Percentiles rank a stretch among this genome's conserved stretches.
These are phyloP conservation scores for Erucastrum elatum DNA, from an alignment of 345 rosid species.

Conservation along the genomic window DNA sequence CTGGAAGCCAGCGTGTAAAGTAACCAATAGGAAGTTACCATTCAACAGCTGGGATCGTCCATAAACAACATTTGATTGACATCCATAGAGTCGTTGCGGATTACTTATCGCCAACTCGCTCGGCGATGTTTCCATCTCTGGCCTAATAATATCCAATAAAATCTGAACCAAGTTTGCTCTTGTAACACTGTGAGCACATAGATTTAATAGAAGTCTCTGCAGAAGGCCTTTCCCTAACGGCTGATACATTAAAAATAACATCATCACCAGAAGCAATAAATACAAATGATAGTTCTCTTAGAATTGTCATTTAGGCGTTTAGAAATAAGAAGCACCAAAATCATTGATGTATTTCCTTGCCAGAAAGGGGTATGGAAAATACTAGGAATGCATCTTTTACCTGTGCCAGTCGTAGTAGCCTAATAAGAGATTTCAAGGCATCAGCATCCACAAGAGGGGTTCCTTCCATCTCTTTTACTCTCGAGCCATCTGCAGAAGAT, in stretches of 20 bases:
- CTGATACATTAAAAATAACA: constrained; percentile 45
- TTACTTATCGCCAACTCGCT: constrained; percentile 64
- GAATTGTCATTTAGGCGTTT: neutral
- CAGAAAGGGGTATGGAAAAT: neutral
- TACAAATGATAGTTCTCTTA: constrained; percentile 1
- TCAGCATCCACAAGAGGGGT: constrained; percentile 74
- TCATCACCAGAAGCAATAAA: constrained; percentile 19
- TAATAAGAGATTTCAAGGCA: constrained; percentile 76
- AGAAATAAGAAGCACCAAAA: neutral
- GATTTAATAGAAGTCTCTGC: constrained; percentile 82
- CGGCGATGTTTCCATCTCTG: constrained; percentile 74
- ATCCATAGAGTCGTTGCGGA: constrained; percentile 91
- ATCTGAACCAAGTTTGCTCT: constrained; percentile 73
- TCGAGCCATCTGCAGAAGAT: constrained; percentile 64
- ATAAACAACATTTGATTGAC: constrained; percentile 86
- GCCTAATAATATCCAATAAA: constrained; percentile 77
- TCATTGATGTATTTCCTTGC: neutral
- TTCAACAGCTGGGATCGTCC: constrained; percentile 86
- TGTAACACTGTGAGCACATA: constrained; percentile 78
- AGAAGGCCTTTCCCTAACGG: constrained; percentile 96
- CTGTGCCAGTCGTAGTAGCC: constrained; percentile 85
- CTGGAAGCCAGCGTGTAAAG: constrained; percentile 6
- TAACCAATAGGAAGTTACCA: constrained; percentile 46
- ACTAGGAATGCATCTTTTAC: constrained; percentile 42
- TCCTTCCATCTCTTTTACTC: constrained; percentile 79